Evolutionary conservation across 176 grass and related monocot species (phyloP), one percentile per base, ranked within the genome.

Genomic region (Zea luxurians): DNA sequence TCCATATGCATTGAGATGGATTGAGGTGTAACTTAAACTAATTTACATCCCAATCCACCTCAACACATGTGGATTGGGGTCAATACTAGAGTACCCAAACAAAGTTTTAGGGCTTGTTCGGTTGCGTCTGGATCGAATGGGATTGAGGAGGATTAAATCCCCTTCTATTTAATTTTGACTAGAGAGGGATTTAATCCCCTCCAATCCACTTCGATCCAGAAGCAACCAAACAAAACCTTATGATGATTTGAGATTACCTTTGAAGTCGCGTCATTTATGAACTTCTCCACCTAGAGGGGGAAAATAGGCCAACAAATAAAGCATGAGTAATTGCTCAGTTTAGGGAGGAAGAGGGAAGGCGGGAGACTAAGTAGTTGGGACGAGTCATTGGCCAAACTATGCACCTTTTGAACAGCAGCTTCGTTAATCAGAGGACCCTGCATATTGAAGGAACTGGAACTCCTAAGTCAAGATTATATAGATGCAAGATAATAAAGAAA

Each of bases 341-440:
- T 6, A 74, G 37, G 11, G 2, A 52, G 37, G 4, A 4, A 6
- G 13, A 48, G 13, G 7, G 54, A 20, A n/a, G 54, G 17, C 2
- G 4, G 42, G 7, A 74, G 2, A 68, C 5, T 61, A 48, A 50
- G 34, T 17, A 73, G 54, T 62, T 71, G 46, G n/a, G 4, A 27
- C 60, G 6, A 8, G 35, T 64, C 71, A 72, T 13, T 73, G 3
- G 18, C 10, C 13, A 64, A 63, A 79, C 62, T 50, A 75, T 37
- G 46, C 55, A 95, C 96, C 88, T 99, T 99, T 52, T 92, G 73
- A 64, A 95, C 77, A 78, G 90, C 85, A 81, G 90, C 90, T 92
- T 92, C 81, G 79, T 99, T 99, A 74, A 99, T 99, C 68, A 99
- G 91, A 78, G 92, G 92, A 81, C 96, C 96, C 96, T 99, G 81